Base-by-base conservation (phyloP, 495 filamentous ascomycete species). In the Pyrenula massariospora region DNA sequence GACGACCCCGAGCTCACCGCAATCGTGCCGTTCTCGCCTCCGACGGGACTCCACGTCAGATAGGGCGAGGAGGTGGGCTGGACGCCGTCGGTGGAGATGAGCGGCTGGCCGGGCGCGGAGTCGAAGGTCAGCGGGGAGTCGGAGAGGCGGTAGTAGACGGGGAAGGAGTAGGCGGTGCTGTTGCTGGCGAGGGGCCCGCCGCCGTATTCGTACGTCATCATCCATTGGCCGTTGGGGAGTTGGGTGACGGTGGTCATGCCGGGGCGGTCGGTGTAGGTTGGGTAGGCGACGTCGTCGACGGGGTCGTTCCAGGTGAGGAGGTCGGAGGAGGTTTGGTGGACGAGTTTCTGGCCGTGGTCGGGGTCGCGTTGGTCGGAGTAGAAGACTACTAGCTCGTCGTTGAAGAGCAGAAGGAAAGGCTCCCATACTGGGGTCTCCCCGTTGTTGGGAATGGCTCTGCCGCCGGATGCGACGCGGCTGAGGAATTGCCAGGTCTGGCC, bases 331-430 rank as follows among this genome's bases (percentile, higher is more conserved):
- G 70, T 70, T 60, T 86, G 82, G 60, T 87, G 83, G 2, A 74
- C 74, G 23, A 88, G 67, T 58, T 86, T 86, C 65, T 88, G 85
- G 22, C 84, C 84, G 60, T 88, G 70, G 0, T 68, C 70, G 19
- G 74, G 67, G 63, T 87, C 84, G 42, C 85, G 73, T 61, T 87
- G 84, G 62, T 89, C 85, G 2, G 83, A 81, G 67, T 87, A 89
- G 66, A 82, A 89, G 67, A 69, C 70, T 22, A 87, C 73, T 21
- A 88, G 65, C 56, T 81, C 71, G 51, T 76, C 69, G 23, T 84
- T 70, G 61, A 75, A 63, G 22, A 64, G 59, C 69, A 87, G 59
- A 20, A 88, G 64, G 63, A 83, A 86, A 0, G 85, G 85, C 65
- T 89, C 85, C 85, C 85, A 88, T 3, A 88, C 77, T 1, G 84